Conservation (phyloP, 2,329 filamentous ascomycete species). For the Magnaporthiopsis rhizophila region DNA sequence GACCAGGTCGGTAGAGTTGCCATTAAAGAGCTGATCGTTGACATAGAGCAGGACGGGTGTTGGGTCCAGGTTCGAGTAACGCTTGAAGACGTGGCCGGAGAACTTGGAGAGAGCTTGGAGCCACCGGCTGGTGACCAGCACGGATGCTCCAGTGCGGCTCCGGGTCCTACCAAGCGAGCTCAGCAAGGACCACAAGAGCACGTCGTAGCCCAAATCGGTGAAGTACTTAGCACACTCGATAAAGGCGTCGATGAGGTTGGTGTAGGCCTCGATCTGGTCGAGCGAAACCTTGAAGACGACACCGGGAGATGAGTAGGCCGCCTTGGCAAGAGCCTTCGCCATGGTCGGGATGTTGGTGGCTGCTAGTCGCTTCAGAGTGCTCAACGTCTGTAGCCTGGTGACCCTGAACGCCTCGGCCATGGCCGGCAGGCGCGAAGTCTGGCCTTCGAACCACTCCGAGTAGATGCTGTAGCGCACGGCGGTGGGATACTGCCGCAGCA, state of each 20-base stretch:
- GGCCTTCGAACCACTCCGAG: conserved; percentile 82
- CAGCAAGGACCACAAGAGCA: conserved; percentile 86
- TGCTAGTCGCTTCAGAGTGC: conserved; percentile 82
- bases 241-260: conserved; percentile 88
- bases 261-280: conserved; percentile 86
- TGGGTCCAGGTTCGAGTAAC: conserved; percentile 76
- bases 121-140: conserved; percentile 80
- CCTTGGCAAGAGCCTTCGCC: conserved; percentile 82
- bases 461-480: conserved; percentile 80
- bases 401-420: conserved; percentile 72
- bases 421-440: conserved; percentile 66
- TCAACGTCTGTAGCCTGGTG: conserved; percentile 70
- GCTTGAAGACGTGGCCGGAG: conserved; percentile 79
- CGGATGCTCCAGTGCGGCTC: conserved; percentile 53
- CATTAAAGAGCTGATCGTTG: conserved; percentile 68
- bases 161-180: conserved; percentile 57
- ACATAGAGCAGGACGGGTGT: conserved; percentile 86
- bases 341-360: conserved; percentile 80
- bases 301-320: conserved; percentile 84
- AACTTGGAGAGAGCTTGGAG: conserved; percentile 85
- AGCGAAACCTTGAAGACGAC: conserved; percentile 86
- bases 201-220: conserved; percentile 85
- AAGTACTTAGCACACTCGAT: conserved; percentile 94
- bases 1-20: conserved; percentile 85
- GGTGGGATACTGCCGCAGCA: conserved; percentile 72